Evolutionary conservation across 352 stramenopile genomes (phyloP), one percentile per base, ranked within the genome.

Genomic region (Globisporangium recalcitrans): DNA sequence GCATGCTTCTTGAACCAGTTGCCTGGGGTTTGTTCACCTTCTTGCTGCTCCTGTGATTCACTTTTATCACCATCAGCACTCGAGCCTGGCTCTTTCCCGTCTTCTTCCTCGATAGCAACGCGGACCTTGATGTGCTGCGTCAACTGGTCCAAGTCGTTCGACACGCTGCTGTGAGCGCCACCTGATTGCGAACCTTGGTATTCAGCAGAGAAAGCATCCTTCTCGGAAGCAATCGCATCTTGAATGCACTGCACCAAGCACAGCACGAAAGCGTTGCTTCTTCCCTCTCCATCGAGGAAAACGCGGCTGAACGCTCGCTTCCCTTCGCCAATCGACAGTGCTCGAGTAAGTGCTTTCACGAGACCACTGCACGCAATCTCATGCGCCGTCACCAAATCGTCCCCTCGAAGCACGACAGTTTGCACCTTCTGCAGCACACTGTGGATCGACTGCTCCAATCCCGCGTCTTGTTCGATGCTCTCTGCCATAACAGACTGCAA

Each of bases 71-170:
- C 19, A 87, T 68, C 21, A 67, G 63, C 10, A 85, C 69, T 64
- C 77, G 22, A 52, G 16, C 21, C 27, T 31, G 55, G 26, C 21
- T 53, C 55, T 27, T 42, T 61, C 19, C 55, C 38, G 9, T 53
- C 55, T 52, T 61, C 55, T 47, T 87, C 75, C 24, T 88, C 80
- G 64, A 90, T 79, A 42, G 80, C 58, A 22, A 92, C 77, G 19
- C 75, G 72, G 3, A 92, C 73, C 60, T 92, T 92, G 51, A 92
- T 78, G 38, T 92, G 83, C 65, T 90, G 80, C 0, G 72, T 77
- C 16, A 92, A 63, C 47, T 84, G 74, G 16, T 90, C 79, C 55
- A 92, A 67, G 42, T 88, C 83, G 26, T 55, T 75, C 16, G 67
- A 59, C 6, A 87, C 65, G 51, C 67, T 79, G 51, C 38, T 60